These are phyloP conservation scores for Colletotrichum tropicale DNA, from an alignment of 2,329 filamentous ascomycete species.

Conservation along the genomic window DNA sequence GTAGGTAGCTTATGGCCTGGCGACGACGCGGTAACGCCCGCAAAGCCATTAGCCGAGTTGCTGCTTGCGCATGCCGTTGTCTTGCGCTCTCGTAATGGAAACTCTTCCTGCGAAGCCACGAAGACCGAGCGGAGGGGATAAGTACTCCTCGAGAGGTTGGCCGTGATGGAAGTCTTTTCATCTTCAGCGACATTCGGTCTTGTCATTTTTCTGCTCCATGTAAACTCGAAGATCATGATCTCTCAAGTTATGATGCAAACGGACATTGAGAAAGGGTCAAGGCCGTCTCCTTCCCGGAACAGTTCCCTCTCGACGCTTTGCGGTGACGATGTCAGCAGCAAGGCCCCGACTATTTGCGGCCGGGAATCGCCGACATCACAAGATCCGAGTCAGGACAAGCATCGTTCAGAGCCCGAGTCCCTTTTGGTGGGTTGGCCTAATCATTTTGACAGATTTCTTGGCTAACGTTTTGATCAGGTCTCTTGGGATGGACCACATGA, in stretches of 20 bases:
- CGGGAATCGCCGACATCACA: neutral
- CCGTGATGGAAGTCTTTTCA: neutral
- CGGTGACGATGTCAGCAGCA: neutral
- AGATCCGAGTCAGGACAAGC: neutral
- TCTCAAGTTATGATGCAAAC: neutral
- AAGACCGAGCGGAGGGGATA: neutral
- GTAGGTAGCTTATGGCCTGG: neutral
- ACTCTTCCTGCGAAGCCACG: neutral
- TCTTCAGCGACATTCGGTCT: neutral
- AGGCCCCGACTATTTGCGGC: neutral
- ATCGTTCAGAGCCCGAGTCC: neutral
- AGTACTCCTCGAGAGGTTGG: neutral
- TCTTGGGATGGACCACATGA: conserved; percentile 43
- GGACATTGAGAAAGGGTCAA: neutral
- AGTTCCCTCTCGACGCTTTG: neutral
- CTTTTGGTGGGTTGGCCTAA: neutral
- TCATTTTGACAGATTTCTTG: neutral
- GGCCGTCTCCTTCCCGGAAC: neutral
- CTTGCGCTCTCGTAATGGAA: neutral
- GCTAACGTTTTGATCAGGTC: neutral
- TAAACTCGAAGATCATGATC: neutral
- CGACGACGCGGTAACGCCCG: neutral
- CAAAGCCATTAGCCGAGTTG: neutral
- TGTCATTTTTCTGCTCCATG: neutral
- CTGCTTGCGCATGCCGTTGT: neutral